Evolutionary conservation across 2,329 filamentous ascomycete species (phyloP).

Genomic region (Aspergillus versicolor): DNA sequence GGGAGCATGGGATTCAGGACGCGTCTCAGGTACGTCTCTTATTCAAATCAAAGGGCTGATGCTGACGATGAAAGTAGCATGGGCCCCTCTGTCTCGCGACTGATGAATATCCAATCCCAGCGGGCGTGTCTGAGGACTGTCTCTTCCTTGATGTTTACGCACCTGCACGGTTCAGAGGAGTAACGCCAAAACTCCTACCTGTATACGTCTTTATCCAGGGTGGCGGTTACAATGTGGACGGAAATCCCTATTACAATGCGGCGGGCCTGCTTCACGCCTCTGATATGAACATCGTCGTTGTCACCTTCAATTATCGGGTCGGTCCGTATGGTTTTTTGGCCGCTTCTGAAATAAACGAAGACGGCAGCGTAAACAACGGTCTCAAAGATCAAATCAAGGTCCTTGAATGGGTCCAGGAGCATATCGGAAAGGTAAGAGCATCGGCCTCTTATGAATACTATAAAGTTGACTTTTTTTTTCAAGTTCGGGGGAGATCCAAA

Average conservation of each 20-base stretch:
- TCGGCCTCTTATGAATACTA: background rate
- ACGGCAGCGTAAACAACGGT: slow-evolving; percentile 65
- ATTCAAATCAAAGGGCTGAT: slow-evolving; percentile 4
- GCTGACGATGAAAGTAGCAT: slow-evolving; percentile 30
- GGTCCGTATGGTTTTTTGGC: slow-evolving; percentile 72
- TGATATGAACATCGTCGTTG: slow-evolving; percentile 62
- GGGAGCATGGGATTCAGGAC: slow-evolving; percentile 46
- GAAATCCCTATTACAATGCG: slow-evolving; percentile 61
- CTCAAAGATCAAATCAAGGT: slow-evolving; percentile 69
- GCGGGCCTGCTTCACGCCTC: slow-evolving; percentile 61
- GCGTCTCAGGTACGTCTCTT: slow-evolving; percentile 52
- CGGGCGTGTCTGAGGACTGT: slow-evolving; percentile 47
- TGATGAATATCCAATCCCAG: slow-evolving; percentile 61
- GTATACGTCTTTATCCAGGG: slow-evolving; percentile 65
- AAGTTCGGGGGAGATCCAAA: slow-evolving; percentile 68
- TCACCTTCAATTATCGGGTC: slow-evolving; percentile 75
- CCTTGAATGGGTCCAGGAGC: slow-evolving; percentile 66
- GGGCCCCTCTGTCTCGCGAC: slow-evolving; percentile 64
- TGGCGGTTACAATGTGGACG: slow-evolving; percentile 61
- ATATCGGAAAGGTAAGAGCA: slow-evolving; percentile 53
- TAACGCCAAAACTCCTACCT: slow-evolving; percentile 53
- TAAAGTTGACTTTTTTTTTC: background rate
- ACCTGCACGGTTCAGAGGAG: slow-evolving; percentile 28
- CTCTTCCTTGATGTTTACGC: slow-evolving; percentile 45
- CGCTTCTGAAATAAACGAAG: slow-evolving; percentile 51